Evolutionary conservation across 2,329 filamentous ascomycete species (phyloP).

Genomic region (Phoma sp.): DNA sequence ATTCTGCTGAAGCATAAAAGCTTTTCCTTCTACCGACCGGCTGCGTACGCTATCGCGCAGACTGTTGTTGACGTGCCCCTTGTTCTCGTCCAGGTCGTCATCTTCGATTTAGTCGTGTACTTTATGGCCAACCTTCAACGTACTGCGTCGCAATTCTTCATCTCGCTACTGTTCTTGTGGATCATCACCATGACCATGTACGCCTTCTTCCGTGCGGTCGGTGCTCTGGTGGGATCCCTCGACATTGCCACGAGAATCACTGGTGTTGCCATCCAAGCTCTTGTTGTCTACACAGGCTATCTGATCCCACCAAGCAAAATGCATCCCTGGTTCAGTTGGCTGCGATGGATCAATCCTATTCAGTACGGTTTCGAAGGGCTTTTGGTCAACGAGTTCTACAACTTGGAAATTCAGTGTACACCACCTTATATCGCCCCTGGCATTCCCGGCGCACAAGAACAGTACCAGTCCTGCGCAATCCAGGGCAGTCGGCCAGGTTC

Average conservation of each 20-base stretch:
- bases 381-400: constrained; percentile 73
- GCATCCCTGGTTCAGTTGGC: constrained; percentile 50
- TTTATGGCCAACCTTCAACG: constrained; percentile 64
- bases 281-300: constrained; percentile 50
- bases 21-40: constrained; percentile 71
- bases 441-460: constrained; percentile 52
- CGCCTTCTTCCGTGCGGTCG: constrained; percentile 49
- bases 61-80: constrained; percentile 64
- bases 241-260: constrained; percentile 49
- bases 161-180: constrained; percentile 67
- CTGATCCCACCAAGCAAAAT: constrained; percentile 49
- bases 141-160: constrained; percentile 68
- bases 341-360: constrained; percentile 60
- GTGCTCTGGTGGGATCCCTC: constrained; percentile 43
- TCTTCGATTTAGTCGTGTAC: constrained; percentile 68
- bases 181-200: constrained; percentile 55
- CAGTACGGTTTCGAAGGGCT: constrained; percentile 73
- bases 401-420: constrained; percentile 60
- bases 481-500: constrained; percentile 62
- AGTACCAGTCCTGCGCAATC: constrained; percentile 65
- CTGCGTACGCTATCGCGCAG: constrained; percentile 64
- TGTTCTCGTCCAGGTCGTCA: constrained; percentile 62
- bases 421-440: constrained; percentile 63
- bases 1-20: constrained; percentile 74
- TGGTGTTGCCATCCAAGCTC: constrained; percentile 49